phyloP scores from a whole-genome alignment of 1,139 yeast genomes.

The Hanseniaspora uvarum region DNA sequence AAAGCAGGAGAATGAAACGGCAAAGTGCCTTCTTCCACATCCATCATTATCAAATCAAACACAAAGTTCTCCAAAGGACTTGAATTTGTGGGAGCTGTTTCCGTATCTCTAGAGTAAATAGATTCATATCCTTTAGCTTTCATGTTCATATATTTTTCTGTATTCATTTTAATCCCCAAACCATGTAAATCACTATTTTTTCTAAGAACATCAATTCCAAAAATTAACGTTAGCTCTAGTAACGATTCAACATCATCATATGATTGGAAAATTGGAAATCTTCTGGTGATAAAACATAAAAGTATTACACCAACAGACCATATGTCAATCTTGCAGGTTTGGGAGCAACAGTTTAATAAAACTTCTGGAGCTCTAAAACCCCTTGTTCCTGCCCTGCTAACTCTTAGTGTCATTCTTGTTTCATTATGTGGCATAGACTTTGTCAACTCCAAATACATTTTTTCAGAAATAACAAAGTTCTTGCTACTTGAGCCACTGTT shows the following conservation, averaged over 20 bases:
- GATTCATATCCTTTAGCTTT: constrained; percentile 20
- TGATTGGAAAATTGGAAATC: constrained; percentile 82
- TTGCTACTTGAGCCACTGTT: neutral
- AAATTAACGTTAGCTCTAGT: constrained; percentile 71
- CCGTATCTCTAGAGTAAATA: constrained; percentile 19
- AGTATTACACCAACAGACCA: constrained; percentile 92
- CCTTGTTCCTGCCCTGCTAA: constrained; percentile 95
- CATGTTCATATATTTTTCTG: constrained; percentile 10
- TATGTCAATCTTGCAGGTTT: constrained; percentile 68
- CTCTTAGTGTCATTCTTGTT: constrained; percentile 77
- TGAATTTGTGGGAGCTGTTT: neutral
- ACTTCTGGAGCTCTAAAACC: constrained; percentile 96
- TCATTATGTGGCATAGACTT: constrained; percentile 76
- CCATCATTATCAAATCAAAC: constrained; percentile 17
- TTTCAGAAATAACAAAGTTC: constrained; percentile 5
- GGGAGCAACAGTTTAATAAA: constrained; percentile 74
- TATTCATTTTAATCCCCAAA: constrained; percentile 59
- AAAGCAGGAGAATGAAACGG: constrained; percentile 35
- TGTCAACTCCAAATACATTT: constrained; percentile 28
- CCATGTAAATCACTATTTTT: constrained; percentile 82
- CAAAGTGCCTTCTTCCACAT: constrained; percentile 30
- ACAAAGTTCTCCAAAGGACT: constrained; percentile 13
- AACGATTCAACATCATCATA: constrained; percentile 88
- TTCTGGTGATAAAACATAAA: constrained; percentile 55
- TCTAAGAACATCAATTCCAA: constrained; percentile 66